Conservation (phyloP, 106 monocot species). For the Gastrodia elata region DNA sequence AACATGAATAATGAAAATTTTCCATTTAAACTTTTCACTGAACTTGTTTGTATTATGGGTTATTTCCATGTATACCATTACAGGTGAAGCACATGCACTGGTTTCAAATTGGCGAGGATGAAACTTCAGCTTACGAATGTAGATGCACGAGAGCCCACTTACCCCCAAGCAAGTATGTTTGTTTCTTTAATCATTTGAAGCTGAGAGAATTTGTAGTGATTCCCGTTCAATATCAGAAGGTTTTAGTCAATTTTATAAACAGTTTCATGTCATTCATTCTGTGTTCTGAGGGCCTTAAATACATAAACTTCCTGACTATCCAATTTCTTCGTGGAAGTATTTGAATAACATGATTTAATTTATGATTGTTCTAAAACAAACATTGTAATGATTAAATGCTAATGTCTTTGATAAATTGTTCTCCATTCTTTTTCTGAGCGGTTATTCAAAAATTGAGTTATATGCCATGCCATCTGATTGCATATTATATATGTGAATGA, state of each 20-base stretch:
- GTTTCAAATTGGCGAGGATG: slow-evolving; percentile 49
- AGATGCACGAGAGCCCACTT: slow-evolving; percentile 77
- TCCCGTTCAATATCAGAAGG: slow-evolving; percentile 9
- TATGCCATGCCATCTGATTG: not conserved
- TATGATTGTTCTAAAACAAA: not conserved
- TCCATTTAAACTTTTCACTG: not conserved
- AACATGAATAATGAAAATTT: not conserved
- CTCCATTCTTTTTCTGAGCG: not conserved
- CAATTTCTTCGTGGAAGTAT: not conserved
- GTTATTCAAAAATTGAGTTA: not conserved
- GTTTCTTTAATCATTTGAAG: not conserved
- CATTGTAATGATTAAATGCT: not conserved
- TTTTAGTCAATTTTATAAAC: slow-evolving; percentile 1
- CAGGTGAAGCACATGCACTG: slow-evolving; percentile 98
- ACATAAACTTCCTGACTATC: not conserved
- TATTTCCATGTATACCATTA: slow-evolving; percentile 3
- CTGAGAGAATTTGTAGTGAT: not conserved
- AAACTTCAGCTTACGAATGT: slow-evolving; percentile 80
- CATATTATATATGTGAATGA: not conserved
- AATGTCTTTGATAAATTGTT: not conserved
- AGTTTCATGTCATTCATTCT: not conserved
- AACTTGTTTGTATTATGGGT: not conserved
- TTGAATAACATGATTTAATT: not conserved
- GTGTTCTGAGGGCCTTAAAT: not conserved
- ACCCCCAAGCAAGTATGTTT: slow-evolving; percentile 81